Evolutionary conservation across 1,139 yeast species (phyloP).

Genomic region (Diutina rugosa): DNA sequence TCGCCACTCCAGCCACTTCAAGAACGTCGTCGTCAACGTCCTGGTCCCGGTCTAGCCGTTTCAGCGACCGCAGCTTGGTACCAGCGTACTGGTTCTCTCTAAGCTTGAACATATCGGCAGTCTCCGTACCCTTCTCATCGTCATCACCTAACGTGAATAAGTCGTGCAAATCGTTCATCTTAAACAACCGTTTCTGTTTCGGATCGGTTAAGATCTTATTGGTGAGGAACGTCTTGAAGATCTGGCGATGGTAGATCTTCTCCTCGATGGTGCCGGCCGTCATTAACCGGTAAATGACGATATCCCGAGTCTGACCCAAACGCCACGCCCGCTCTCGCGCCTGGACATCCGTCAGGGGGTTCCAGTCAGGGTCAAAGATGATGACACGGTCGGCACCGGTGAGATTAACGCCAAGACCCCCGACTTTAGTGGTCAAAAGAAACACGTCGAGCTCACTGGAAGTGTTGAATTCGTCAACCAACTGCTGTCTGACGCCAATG

Average conservation of each 20-base stretch:
- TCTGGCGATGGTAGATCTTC: constrained; percentile 91
- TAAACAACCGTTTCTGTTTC: constrained; percentile 84
- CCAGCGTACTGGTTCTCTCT: constrained; percentile 29
- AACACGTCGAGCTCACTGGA: constrained; percentile 50
- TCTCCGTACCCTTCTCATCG: constrained; percentile 53
- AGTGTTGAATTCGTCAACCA: constrained; percentile 72
- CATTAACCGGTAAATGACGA: constrained; percentile 84
- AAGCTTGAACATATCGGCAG: constrained; percentile 50
- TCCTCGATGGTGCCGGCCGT: constrained; percentile 95
- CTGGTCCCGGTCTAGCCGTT: constrained; percentile 12
- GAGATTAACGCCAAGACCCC: constrained; percentile 87
- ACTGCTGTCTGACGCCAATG: constrained; percentile 56
- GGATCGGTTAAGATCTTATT: constrained; percentile 94
- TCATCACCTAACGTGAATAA: constrained; percentile 73
- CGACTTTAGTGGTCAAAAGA: constrained; percentile 83
- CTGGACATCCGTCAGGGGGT: constrained; percentile 93
- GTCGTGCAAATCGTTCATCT: constrained; percentile 84
- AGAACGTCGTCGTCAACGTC: constrained; percentile 5
- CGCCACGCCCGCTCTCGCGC: constrained; percentile 98
- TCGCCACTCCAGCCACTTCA: background rate
- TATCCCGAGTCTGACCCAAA: constrained; percentile 87
- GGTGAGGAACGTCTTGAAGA: constrained; percentile 86
- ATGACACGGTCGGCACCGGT: constrained; percentile 95
- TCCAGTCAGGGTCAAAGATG: constrained; percentile 97
- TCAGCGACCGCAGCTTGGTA: constrained; percentile 13